phyloP scores from a whole-genome alignment of 2,329 filamentous ascomycete genomes.

The Zasmidium angulare region DNA sequence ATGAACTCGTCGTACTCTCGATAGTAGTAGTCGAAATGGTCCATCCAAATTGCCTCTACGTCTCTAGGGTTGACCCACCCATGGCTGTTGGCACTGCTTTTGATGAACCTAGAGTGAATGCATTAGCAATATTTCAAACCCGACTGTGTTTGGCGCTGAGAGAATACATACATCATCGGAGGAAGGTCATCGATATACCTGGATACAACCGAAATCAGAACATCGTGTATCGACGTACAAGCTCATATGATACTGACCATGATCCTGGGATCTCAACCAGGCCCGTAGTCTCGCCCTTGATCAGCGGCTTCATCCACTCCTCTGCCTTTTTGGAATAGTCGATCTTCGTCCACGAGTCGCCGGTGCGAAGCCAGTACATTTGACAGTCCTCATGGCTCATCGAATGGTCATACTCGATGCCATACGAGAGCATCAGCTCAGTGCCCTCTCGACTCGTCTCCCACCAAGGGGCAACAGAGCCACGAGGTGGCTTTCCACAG shows the following conservation, averaged over 20 bases:
- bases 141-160: neutral
- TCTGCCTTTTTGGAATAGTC: conserved; percentile 61
- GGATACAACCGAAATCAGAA: neutral
- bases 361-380: conserved; percentile 61
- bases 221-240: too few relatives aligned
- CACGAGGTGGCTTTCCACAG: conserved; percentile 65
- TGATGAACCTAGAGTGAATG: conserved; percentile 53
- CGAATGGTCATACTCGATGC: conserved; percentile 67
- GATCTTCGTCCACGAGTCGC: conserved; percentile 66
- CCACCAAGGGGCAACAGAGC: conserved; percentile 72
- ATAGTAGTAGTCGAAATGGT: conserved; percentile 72
- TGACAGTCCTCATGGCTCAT: conserved; percentile 65
- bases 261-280: conserved; percentile 61
- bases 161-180: conserved; percentile 53
- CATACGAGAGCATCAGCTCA: conserved; percentile 62
- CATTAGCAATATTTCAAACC: conserved; percentile 60
- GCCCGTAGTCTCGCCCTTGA: conserved; percentile 58
- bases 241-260: neutral
- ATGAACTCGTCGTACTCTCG: conserved; percentile 73
- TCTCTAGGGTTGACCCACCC: conserved; percentile 56
- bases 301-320: conserved; percentile 65
- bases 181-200: conserved; percentile 51
- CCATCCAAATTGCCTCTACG: conserved; percentile 63
- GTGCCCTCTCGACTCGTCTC: conserved; percentile 67
- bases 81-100: conserved; percentile 61